Evolutionary conservation across 345 rosid genomes (phyloP), one percentile per base, ranked within the genome.

Genomic region (Aurinia saxatilis): DNA sequence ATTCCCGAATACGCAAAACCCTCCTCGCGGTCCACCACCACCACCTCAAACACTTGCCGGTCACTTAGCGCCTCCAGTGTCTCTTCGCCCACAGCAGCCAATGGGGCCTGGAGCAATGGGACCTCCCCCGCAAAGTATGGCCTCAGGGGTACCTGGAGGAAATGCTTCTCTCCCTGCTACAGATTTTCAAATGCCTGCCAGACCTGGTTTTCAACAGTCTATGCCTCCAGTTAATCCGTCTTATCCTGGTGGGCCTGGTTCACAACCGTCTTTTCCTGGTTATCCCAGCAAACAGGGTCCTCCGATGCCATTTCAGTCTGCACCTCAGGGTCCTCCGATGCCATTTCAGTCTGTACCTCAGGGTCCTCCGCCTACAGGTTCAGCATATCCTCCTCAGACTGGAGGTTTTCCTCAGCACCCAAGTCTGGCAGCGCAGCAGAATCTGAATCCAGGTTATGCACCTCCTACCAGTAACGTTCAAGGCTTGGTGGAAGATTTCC

Each of bases 401-500:
- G 88, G 85, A 62, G 80, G 79, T 39, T 85, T 79, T 78, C 56
- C 67, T 29, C 79, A 75, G 39, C 71, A 56, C 29, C 82, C 84
- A 17, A 35, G 73, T 63, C 75, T 60, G 18, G 63, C 77, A 45
- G 80, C 78, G 72, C 82, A 80, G 65, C 90, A 83, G 67, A 73
- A 80, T 59, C 83, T 82, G 60, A 79, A 82, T 56, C 75, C 84
- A 3, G 76, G 79, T 52, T 76, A 75, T 70, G 68, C 76, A 27
- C 88, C 97, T 66, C 92, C 98, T 16, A 50, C 79, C n/a, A 82
- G 87, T 39, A 80, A 76, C 52, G 63, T 81, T 47, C 86, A 87
- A 73, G 87, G 86, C 50, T 77, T 95, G 77, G 68, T 59, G 23
- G 98, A 95, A 82, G 98, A 95, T 75, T 95, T 95, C 71, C 83